phyloP scores from a whole-genome alignment of 306 rosid genomes.

The Sesbania bispinosa region DNA sequence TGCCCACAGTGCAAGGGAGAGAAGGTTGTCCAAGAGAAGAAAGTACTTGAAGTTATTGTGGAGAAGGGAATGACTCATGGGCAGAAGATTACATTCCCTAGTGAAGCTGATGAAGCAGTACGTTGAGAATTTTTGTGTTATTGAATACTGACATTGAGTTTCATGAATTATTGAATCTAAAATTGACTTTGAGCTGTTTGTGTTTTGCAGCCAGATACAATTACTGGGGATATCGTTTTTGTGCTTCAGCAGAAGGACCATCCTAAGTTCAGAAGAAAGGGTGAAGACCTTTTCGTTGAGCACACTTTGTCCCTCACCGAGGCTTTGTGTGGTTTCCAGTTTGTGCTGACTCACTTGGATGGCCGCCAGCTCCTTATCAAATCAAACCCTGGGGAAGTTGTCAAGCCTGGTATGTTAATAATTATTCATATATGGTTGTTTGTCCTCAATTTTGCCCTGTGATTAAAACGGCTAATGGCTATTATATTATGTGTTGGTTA shows the following conservation, averaged over 20 bases:
- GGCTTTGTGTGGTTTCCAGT: constrained; percentile 94
- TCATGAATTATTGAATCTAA: not conserved
- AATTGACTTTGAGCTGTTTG: constrained; percentile 6
- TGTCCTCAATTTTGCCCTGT: not conserved
- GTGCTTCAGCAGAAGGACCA: constrained; percentile 93
- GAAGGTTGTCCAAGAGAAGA: constrained; percentile 93
- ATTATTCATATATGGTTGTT: not conserved
- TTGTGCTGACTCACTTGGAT: constrained; percentile 75
- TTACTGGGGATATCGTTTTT: constrained; percentile 92
- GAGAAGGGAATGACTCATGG: constrained; percentile 97
- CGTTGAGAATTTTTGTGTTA: not conserved
- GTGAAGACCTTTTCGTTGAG: constrained; percentile 76
- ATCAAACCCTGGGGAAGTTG: constrained; percentile 85
- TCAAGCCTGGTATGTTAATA: constrained; percentile 73
- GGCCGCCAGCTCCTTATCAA: constrained; percentile 89
- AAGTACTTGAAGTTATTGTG: constrained; percentile 81
- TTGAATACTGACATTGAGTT: not conserved
- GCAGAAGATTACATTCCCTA: constrained; percentile 87
- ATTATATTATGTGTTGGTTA: not conserved
- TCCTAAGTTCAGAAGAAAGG: constrained; percentile 80
- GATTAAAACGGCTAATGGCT: not conserved
- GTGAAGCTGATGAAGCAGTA: constrained; percentile 99
- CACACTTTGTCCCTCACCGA: constrained; percentile 77
- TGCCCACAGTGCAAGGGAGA: constrained; percentile 88
- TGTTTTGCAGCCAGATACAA: constrained; percentile 79